These are phyloP conservation scores for Mycosphaerella arachidis DNA, from an alignment of 2,329 filamentous ascomycete genomes.

Conservation along the genomic window DNA sequence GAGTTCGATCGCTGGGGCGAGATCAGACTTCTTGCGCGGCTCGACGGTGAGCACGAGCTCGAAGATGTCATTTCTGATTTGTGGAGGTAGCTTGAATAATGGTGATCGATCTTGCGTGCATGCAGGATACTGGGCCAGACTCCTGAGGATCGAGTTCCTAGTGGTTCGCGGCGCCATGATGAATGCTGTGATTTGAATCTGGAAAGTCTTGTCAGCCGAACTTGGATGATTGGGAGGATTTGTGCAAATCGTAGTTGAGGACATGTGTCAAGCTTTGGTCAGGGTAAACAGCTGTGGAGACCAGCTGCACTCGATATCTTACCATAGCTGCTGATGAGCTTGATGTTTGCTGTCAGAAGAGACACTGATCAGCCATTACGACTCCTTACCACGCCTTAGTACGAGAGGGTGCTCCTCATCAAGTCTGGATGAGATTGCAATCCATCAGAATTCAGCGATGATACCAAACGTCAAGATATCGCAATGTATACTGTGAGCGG, in stretches of 20 bases:
- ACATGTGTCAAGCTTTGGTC: neutral
- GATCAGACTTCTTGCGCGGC: neutral
- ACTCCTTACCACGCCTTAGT: too few species aligned
- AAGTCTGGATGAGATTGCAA: too few species aligned
- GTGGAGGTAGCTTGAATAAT: neutral
- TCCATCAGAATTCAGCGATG: too few species aligned
- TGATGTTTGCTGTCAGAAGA: neutral
- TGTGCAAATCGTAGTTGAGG: neutral
- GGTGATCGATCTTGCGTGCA: neutral
- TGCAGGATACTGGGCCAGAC: neutral
- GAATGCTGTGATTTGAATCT: neutral
- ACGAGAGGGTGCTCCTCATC: too few species aligned
- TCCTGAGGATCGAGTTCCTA: neutral
- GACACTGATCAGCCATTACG: neutral
- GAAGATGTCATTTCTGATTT: neutral
- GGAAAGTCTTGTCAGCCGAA: neutral
- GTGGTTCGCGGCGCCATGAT: neutral
- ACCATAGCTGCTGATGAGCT: neutral
- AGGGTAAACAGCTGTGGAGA: neutral
- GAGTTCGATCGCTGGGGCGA: neutral
- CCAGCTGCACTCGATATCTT: neutral
- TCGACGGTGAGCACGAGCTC: neutral
- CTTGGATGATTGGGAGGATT: neutral
- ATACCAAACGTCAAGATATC: too few species aligned
- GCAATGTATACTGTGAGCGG: too few species aligned